Conservation (phyloP, 1,139 yeast genomes). For the Geotrichum reessii region DNA sequence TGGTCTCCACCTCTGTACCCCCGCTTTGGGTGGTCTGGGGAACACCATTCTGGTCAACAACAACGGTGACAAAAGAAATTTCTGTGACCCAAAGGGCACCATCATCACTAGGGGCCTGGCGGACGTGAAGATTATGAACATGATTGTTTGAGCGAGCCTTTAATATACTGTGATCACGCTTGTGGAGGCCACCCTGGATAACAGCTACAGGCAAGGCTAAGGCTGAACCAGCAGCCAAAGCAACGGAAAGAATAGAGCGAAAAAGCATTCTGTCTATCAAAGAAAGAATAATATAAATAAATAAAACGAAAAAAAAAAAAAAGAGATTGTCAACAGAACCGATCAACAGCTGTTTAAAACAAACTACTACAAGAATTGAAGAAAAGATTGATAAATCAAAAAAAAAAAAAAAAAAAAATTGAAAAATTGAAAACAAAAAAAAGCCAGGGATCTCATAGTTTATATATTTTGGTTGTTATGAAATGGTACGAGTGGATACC, state of each 20-base stretch:
- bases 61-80: slow-evolving; percentile 18
- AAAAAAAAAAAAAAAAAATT: background rate
- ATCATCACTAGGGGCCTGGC: slow-evolving; percentile 10
- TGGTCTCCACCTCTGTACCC: slow-evolving; percentile 11
- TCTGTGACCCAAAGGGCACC: slow-evolving; percentile 22
- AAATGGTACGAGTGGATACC: too few species aligned
- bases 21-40: slow-evolving; percentile 4
- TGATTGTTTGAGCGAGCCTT: background rate
- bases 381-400: background rate
- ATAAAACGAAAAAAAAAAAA: background rate
- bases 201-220: slow-evolving; percentile 19
- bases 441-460: background rate
- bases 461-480: background rate
- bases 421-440: background rate
- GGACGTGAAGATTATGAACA: background rate
- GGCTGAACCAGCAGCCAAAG: slow-evolving; percentile 16
- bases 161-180: slow-evolving; percentile 5
- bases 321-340: background rate
- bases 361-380: background rate
- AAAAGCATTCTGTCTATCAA: slow-evolving; percentile 1
- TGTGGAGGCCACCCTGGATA: slow-evolving; percentile 7
- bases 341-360: background rate
- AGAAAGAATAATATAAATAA: background rate
- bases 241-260: slow-evolving; percentile 6
- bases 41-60: slow-evolving; percentile 15